These are phyloP conservation scores for Russula dissimulans DNA, from an alignment of 768 basidiomycete species.

Conservation along the genomic window DNA sequence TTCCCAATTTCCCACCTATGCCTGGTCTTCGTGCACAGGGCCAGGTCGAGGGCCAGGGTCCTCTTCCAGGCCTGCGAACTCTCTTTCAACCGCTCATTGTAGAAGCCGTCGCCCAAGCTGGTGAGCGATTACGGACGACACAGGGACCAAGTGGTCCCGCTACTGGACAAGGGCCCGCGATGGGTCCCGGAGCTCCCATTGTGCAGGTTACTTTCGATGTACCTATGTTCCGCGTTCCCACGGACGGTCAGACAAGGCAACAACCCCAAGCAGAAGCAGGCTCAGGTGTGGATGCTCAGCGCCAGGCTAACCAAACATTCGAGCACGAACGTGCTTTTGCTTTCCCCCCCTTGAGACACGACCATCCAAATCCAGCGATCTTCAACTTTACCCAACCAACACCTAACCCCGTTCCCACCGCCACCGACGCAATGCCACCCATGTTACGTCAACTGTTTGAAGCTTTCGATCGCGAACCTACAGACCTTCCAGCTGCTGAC, in stretches of 20 bases:
- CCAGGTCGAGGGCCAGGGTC: constrained; percentile 12
- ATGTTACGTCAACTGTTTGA: constrained; percentile 6
- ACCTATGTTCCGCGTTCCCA: constrained; percentile 10
- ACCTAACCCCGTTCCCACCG: background rate
- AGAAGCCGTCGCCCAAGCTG: constrained; percentile 12
- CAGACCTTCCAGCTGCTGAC: background rate
- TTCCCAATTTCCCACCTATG: constrained; percentile 7
- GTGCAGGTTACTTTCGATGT: constrained; percentile 13
- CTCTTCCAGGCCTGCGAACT: constrained; percentile 17
- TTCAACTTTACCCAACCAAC: background rate
- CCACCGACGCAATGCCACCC: background rate
- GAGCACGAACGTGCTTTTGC: background rate
- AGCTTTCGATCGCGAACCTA: background rate
- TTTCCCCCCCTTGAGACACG: background rate
- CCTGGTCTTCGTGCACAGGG: constrained; percentile 14
- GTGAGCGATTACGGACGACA: constrained; percentile 6
- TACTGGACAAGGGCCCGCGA: background rate
- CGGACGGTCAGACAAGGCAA: background rate
- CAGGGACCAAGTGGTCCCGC: background rate
- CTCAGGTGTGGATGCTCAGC: background rate
- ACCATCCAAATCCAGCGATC: background rate
- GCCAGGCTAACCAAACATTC: background rate
- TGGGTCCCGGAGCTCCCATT: constrained; percentile 1
- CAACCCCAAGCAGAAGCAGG: background rate
- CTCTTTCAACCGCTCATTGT: constrained; percentile 14